phyloP scores from a whole-genome alignment of 805 yeast genomes.

The Schwanniomyces pseudopolymorphus region DNA sequence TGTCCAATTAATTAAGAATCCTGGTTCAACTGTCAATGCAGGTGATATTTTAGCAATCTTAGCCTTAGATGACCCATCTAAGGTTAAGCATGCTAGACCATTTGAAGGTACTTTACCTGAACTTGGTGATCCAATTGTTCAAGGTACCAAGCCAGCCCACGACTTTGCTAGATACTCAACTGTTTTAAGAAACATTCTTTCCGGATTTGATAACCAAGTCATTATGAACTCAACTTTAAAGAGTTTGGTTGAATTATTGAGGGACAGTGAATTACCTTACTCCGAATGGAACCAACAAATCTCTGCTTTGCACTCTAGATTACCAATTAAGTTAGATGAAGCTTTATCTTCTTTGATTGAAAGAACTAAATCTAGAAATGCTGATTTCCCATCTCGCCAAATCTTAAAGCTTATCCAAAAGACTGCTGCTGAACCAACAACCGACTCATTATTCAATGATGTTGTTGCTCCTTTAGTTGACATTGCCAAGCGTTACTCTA shows the following conservation, averaged over 20 bases:
- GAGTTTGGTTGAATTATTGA: constrained; percentile 67
- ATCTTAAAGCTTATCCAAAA: constrained; percentile 70
- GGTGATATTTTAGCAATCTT: constrained; percentile 96
- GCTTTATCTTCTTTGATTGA: constrained; percentile 64
- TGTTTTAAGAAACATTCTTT: constrained; percentile 74
- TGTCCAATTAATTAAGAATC: constrained; percentile 91
- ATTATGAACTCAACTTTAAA: constrained; percentile 83
- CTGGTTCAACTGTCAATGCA: constrained; percentile 95
- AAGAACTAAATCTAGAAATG: constrained; percentile 61
- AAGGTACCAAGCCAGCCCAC: constrained; percentile 83
- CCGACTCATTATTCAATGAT: constrained; percentile 41
- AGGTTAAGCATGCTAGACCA: constrained; percentile 95
- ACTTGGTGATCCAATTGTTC: constrained; percentile 76
- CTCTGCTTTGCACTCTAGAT: constrained; percentile 89
- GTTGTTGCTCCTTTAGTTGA: constrained; percentile 72
- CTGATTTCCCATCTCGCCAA: constrained; percentile 93
- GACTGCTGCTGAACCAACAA: constrained; percentile 49
- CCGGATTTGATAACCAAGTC: constrained; percentile 94
- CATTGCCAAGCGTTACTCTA: constrained; percentile 65
- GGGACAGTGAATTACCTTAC: constrained; percentile 82
- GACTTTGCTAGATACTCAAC: constrained; percentile 58
- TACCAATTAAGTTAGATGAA: constrained; percentile 75
- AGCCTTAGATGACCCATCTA: constrained; percentile 93
- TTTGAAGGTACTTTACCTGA: constrained; percentile 92
- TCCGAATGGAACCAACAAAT: constrained; percentile 86